These are phyloP conservation scores for Fraxinus platypoda DNA, from an alignment of 305 asterid genomes.

Conservation along the genomic window DNA sequence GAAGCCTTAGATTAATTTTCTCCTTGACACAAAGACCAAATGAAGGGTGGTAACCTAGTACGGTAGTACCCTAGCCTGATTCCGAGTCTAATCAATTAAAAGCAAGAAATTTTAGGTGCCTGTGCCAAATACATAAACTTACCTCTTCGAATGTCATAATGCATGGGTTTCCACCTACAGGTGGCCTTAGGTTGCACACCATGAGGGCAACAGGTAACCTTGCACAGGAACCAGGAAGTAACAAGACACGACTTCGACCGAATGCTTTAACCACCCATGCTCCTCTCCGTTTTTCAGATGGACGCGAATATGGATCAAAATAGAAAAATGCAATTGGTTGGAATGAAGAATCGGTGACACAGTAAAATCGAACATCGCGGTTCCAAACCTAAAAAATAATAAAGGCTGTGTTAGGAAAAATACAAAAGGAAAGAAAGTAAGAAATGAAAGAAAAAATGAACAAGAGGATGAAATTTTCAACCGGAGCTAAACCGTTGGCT, in stretches of 20 bases:
- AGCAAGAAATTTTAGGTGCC: background rate
- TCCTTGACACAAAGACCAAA: background rate
- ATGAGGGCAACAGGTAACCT: slow-evolving; percentile 93
- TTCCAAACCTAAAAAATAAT: slow-evolving; percentile 73
- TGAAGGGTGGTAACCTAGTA: background rate
- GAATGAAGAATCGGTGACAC: slow-evolving; percentile 74
- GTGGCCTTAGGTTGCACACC: slow-evolving; percentile 99
- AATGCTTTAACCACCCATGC: slow-evolving; percentile 99
- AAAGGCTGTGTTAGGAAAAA: slow-evolving; percentile 13
- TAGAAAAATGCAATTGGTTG: slow-evolving; percentile 78
- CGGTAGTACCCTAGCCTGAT: background rate
- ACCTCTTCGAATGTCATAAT: slow-evolving; percentile 98
- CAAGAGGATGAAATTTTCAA: slow-evolving; percentile 32
- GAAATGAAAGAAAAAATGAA: background rate
- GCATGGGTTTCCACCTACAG: slow-evolving; percentile 94
- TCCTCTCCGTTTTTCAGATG: slow-evolving; percentile 81
- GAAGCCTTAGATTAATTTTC: background rate
- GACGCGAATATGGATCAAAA: slow-evolving; percentile 97
- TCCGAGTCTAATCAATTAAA: background rate
- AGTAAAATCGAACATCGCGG: slow-evolving; percentile 77
- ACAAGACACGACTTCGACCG: slow-evolving; percentile 79
- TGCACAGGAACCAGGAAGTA: slow-evolving; percentile 64
- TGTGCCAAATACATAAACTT: slow-evolving; percentile 2
- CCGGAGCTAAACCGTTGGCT: slow-evolving; percentile 78
- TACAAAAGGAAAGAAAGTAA: background rate